Evolutionary conservation across 805 yeast species (phyloP).

Genomic region (Clavispora santaluciae): DNA sequence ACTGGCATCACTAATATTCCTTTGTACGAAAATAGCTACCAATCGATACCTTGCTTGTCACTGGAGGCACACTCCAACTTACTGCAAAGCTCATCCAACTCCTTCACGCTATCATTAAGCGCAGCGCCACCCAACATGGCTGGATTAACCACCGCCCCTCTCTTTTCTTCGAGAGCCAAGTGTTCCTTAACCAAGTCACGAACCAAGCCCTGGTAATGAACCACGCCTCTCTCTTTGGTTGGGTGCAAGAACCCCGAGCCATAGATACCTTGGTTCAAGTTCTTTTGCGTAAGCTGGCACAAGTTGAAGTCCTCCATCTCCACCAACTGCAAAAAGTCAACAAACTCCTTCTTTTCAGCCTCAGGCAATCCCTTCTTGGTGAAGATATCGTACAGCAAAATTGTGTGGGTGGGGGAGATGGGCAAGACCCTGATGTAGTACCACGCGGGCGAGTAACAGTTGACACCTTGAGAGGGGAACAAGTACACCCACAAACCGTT

Average conservation of each 20-base stretch:
- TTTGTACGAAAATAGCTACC: no score
- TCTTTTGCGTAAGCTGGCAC: conserved; percentile 56
- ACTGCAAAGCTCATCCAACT: conserved; percentile 46
- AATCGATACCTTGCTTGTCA: conserved; percentile 12
- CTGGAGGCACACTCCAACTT: conserved; percentile 41
- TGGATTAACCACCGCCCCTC: conserved; percentile 48
- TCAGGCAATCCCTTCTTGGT: conserved; percentile 55
- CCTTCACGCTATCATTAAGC: conserved; percentile 38
- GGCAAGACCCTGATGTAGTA: conserved; percentile 59
- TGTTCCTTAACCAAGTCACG: conserved; percentile 56
- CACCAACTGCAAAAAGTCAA: conserved; percentile 58
- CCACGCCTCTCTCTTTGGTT: conserved; percentile 53
- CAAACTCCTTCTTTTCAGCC: conserved; percentile 53
- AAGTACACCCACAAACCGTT: conserved; percentile 61
- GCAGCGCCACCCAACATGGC: conserved; percentile 41
- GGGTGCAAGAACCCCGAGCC: conserved; percentile 58
- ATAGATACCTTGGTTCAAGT: conserved; percentile 57
- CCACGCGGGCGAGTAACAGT: conserved; percentile 66
- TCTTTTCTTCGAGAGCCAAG: conserved; percentile 39
- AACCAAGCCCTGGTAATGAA: conserved; percentile 51
- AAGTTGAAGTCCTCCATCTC: conserved; percentile 57
- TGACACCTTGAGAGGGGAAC: conserved; percentile 57
- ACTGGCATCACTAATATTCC: no score
- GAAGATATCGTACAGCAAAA: conserved; percentile 57
- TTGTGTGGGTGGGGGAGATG: conserved; percentile 46